These are phyloP conservation scores for Rhodomyrtus psidioides DNA, from an alignment of 441 rosid species.

Conservation along the genomic window DNA sequence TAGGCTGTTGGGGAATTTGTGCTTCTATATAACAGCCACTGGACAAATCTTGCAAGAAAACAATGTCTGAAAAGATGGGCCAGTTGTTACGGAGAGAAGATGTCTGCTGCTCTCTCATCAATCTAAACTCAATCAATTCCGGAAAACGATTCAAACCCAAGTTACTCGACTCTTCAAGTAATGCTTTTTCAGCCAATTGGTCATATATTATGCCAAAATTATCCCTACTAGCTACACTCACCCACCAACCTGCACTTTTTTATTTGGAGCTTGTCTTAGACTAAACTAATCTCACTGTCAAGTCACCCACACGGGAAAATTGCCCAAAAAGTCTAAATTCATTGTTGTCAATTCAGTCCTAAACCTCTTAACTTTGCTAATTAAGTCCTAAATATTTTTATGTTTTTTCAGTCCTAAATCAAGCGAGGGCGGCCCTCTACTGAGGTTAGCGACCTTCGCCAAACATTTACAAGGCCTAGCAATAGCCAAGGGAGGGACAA, in stretches of 20 bases:
- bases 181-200: neutral
- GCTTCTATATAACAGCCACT: neutral
- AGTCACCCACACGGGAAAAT: neutral
- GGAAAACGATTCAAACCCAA: neutral
- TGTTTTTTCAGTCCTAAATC: too few relatives aligned
- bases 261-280: neutral
- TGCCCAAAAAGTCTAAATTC: too few relatives aligned
- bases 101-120: neutral
- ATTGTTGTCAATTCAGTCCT: too few relatives aligned
- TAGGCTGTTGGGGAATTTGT: neutral
- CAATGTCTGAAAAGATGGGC: neutral
- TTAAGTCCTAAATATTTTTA: too few relatives aligned
- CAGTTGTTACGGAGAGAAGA: neutral
- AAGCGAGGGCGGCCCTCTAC: too few relatives aligned
- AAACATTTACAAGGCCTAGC: too few relatives aligned
- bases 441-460: too few relatives aligned
- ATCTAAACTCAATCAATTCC: neutral
- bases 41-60: neutral
- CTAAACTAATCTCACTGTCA: neutral
- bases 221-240: neutral
- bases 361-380: too few relatives aligned
- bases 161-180: neutral
- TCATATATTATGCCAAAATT: neutral
- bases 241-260: neutral
- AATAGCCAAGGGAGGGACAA: too few relatives aligned